These are phyloP conservation scores for Chenopodium quinoa DNA, from an alignment of 148 eudicot genomes.

Conservation along the genomic window DNA sequence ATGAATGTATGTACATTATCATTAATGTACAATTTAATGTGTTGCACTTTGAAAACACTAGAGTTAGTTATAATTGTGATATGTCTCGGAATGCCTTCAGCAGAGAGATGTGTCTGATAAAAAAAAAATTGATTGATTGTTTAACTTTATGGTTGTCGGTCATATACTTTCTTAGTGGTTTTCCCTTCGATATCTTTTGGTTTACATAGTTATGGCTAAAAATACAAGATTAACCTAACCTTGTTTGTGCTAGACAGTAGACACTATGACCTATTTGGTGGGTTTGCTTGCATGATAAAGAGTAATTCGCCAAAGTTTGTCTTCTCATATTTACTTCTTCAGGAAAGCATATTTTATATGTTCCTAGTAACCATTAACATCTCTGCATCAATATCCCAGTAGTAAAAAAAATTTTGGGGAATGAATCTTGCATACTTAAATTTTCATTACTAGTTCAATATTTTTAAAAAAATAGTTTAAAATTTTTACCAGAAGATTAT, in stretches of 20 bases:
- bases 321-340: too few relatives aligned
- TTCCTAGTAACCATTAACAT: neutral
- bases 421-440: too few relatives aligned
- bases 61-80: neutral
- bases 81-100: neutral
- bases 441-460: too few relatives aligned
- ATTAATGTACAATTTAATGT: neutral
- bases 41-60: neutral
- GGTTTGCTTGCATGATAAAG: neutral
- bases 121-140: neutral
- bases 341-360: neutral
- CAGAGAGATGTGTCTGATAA: too few relatives aligned
- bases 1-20: neutral
- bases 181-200: too few relatives aligned
- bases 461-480: too few relatives aligned
- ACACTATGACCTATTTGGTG: neutral
- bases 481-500: too few relatives aligned
- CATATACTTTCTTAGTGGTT: neutral
- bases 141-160: neutral
- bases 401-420: too few relatives aligned
- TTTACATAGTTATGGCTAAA: too few relatives aligned
- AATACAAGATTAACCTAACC: neutral
- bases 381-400: neutral
- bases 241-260: neutral
- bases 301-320: neutral